These are phyloP conservation scores for Brettanomyces bruxellensis DNA, from an alignment of 805 yeast species.

Conservation along the genomic window DNA sequence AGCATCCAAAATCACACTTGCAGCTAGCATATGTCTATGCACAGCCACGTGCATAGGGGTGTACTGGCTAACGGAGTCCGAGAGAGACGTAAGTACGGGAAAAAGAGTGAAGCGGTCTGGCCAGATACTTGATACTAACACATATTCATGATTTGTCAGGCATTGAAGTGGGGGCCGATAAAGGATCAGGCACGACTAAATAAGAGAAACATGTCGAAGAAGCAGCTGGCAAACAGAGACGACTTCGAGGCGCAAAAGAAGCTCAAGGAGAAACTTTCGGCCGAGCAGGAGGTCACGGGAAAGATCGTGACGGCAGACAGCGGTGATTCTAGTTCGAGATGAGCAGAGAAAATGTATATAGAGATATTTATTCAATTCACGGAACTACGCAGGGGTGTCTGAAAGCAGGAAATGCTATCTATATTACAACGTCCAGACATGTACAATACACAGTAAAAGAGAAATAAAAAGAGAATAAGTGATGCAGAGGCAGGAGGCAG, in stretches of 20 bases:
- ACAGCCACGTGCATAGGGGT: slow-evolving; percentile 59
- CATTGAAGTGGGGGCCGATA: slow-evolving; percentile 74
- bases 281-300: slow-evolving; percentile 57
- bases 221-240: slow-evolving; percentile 44
- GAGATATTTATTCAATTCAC: no score
- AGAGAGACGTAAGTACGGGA: slow-evolving; percentile 41
- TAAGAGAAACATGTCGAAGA: slow-evolving; percentile 28
- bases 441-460: neutral
- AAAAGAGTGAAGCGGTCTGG: no score
- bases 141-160: slow-evolving; percentile 22
- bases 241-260: slow-evolving; percentile 62
- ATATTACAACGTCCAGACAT: neutral
- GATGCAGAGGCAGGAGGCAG: neutral
- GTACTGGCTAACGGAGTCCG: slow-evolving; percentile 59
- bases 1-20: slow-evolving; percentile 71
- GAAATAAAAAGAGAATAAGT: neutral
- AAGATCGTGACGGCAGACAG: slow-evolving; percentile 34
- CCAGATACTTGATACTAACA: neutral
- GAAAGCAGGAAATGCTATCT: no score
- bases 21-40: slow-evolving; percentile 43
- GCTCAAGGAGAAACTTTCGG: slow-evolving; percentile 46
- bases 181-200: slow-evolving; percentile 66
- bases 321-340: neutral
- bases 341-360: neutral
- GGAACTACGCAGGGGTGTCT: no score